Conservation (phyloP, 768 basidiomycete genomes). For the Boletus coccyginus region DNA sequence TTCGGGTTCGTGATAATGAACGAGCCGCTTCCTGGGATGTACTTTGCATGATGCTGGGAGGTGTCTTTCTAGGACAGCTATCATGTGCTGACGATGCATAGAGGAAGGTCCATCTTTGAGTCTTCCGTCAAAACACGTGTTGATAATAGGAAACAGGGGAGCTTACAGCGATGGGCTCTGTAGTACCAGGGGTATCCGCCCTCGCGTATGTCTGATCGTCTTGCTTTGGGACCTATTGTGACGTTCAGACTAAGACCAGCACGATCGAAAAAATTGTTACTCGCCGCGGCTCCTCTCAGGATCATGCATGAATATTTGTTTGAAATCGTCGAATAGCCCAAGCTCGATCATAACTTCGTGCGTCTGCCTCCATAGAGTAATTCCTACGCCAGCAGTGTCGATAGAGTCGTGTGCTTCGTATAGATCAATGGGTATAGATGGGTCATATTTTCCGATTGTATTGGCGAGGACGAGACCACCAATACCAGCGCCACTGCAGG, state of each 20-base stretch:
- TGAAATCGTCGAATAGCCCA: slow-evolving; percentile 38
- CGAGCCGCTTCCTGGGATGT: slow-evolving; percentile 18
- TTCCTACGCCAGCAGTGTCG: slow-evolving; percentile 40
- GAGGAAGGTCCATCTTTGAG: slow-evolving; percentile 5
- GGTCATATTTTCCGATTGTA: slow-evolving; percentile 34
- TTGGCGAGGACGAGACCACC: slow-evolving; percentile 44
- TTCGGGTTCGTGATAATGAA: slow-evolving; percentile 8
- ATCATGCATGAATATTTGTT: slow-evolving; percentile 9
- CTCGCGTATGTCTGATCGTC: slow-evolving; percentile 31
- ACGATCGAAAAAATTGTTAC: neutral
- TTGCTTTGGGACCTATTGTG: neutral
- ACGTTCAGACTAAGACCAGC: neutral
- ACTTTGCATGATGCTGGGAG: slow-evolving; percentile 19
- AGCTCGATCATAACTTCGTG: slow-evolving; percentile 44
- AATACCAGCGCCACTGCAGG: slow-evolving; percentile 39
- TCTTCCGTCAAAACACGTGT: neutral
- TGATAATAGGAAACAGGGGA: neutral
- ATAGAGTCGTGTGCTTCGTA: slow-evolving; percentile 47
- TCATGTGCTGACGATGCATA: slow-evolving; percentile 25
- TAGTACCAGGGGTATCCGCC: slow-evolving; percentile 33
- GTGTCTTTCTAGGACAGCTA: slow-evolving; percentile 15
- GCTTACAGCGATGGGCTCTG: slow-evolving; percentile 20
- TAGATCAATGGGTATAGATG: slow-evolving; percentile 36
- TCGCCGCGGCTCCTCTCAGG: slow-evolving; percentile 16
- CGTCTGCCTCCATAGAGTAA: slow-evolving; percentile 46